phyloP scores from a whole-genome alignment of 306 rosid species.

The Benincasa hispida region DNA sequence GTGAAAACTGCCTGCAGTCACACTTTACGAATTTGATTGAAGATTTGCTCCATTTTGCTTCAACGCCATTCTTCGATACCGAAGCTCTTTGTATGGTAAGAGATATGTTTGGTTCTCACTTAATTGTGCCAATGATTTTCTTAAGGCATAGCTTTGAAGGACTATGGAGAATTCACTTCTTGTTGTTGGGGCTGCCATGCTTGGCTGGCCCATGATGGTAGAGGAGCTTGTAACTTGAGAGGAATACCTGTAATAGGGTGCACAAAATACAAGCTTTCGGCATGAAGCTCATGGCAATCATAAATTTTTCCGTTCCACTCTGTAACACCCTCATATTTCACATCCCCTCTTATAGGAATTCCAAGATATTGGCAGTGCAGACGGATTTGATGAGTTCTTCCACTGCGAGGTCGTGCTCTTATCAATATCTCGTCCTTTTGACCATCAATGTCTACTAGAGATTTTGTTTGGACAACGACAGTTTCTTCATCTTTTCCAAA shows the following conservation, averaged over 20 bases:
- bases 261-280: constrained; percentile 56
- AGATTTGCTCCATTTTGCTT: neutral
- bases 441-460: constrained; percentile 13
- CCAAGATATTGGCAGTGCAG: constrained; percentile 86
- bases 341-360: constrained; percentile 77
- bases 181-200: constrained; percentile 17
- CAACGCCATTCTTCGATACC: neutral
- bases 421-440: constrained; percentile 46
- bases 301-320: constrained; percentile 46
- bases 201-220: constrained; percentile 55
- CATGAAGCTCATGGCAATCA: constrained; percentile 75
- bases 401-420: constrained; percentile 69
- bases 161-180: neutral
- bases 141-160: neutral
- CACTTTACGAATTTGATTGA: neutral
- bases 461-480: constrained; percentile 42
- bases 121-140: neutral
- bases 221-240: constrained; percentile 40
- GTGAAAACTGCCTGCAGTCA: neutral
- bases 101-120: neutral
- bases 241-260: constrained; percentile 62
- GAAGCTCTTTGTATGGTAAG: neutral
- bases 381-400: constrained; percentile 92
- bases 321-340: constrained; percentile 74
- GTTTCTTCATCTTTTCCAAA: constrained; percentile 16